phyloP scores from a whole-genome alignment of 176 grass and related monocot genomes.

The Luzula sylvatica region DNA sequence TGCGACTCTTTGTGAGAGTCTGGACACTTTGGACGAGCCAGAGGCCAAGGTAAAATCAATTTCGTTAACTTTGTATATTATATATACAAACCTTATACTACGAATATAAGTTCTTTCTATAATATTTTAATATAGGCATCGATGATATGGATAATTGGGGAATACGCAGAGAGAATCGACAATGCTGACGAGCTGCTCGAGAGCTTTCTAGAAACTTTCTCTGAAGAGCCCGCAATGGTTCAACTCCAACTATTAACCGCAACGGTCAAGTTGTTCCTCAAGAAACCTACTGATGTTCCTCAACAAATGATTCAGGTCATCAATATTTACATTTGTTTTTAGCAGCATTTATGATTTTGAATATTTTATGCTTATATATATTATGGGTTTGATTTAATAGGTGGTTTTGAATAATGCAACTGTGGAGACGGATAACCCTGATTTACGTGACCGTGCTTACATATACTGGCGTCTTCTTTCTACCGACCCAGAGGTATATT shows the following conservation, averaged over 20 bases:
- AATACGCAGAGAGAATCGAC: conserved; percentile 99
- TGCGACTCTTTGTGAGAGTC: conserved; percentile 90
- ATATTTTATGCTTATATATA: background rate
- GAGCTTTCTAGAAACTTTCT: conserved; percentile 93
- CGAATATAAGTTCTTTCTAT: too few species aligned
- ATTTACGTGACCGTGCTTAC: conserved; percentile 93
- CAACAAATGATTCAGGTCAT: conserved; percentile 99
- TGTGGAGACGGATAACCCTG: conserved; percentile 97
- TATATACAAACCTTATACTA: too few species aligned
- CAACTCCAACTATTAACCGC: conserved; percentile 80
- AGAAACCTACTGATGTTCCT: conserved; percentile 86
- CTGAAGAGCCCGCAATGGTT: conserved; percentile 81
- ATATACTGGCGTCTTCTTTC: conserved; percentile 99
- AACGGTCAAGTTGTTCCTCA: conserved; percentile 92
- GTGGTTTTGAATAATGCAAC: conserved; percentile 98
- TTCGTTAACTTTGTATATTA: too few species aligned
- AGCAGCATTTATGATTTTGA: background rate
- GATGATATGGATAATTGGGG: conserved; percentile 99
- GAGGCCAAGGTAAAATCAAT: conserved; percentile 68
- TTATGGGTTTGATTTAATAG: conserved; percentile 25
- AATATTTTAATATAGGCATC: conserved; percentile 61
- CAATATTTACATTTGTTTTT: conserved; percentile 12
- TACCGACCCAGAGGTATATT: conserved; percentile 90
- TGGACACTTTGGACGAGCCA: conserved; percentile 95
- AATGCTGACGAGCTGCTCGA: conserved; percentile 99